Conservation (phyloP, 2,329 filamentous ascomycete genomes). For the Colletotrichum destructivum region DNA sequence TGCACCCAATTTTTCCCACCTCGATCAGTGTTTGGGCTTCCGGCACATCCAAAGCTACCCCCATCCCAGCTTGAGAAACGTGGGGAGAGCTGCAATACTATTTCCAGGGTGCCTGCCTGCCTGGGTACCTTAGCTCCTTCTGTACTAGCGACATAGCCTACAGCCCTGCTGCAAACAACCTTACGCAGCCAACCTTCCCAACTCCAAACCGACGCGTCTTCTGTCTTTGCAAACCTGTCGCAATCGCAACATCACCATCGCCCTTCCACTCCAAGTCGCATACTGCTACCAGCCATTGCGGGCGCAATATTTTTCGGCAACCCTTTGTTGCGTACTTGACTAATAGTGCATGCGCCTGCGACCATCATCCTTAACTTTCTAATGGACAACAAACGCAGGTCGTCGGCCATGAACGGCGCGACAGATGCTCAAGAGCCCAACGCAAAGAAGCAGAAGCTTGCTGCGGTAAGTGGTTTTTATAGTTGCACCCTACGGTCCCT, state of each 20-base stretch:
- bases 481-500: conserved; percentile 25
- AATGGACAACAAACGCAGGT: conserved; percentile 73
- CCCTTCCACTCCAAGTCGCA: conserved; percentile 7
- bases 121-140: conserved; percentile 1
- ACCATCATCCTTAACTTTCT: conserved; percentile 22
- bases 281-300: conserved; percentile 28
- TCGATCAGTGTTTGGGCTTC: conserved; percentile 5
- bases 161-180: conserved; percentile 34
- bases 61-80: conserved; percentile 19
- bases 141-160: conserved; percentile 18
- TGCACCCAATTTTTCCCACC: conserved; percentile 3
- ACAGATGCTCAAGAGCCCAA: conserved; percentile 67
- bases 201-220: conserved; percentile 40
- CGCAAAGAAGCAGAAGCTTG: conserved; percentile 69
- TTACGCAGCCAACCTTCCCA: conserved; percentile 16
- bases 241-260: conserved; percentile 33
- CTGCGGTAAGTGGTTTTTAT: conserved; percentile 59
- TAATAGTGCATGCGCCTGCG: conserved; percentile 33
- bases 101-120: background rate
- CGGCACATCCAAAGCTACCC: conserved; percentile 7
- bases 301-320: background rate
- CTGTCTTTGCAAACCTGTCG: conserved; percentile 34
- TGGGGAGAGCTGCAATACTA: conserved; percentile 25
- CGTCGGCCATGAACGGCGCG: conserved; percentile 59
- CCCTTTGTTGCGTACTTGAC: conserved; percentile 10